A percentile compares a stretch with the other conserved stretches of the same genome.
phyloP scores from a whole-genome alignment of 2,329 filamentous ascomycete species.

The Alternaria sp. region DNA sequence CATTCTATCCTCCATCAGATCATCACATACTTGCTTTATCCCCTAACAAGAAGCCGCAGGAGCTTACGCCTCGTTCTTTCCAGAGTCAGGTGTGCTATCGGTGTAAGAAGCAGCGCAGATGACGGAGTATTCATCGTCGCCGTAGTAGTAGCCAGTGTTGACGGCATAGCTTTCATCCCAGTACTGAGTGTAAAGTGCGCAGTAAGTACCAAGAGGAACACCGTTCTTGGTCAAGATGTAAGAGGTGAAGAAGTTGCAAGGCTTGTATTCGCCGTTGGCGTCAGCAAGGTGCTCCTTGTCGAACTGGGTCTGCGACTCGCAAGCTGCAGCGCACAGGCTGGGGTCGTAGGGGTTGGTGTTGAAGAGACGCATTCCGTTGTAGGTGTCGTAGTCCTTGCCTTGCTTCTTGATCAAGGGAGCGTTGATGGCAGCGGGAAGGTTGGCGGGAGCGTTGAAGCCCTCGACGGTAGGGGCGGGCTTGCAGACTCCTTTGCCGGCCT shows the following conservation, averaged over 20 bases:
- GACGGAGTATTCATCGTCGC: slow-evolving; percentile 7
- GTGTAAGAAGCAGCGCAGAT: slow-evolving; percentile 12
- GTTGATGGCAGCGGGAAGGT: slow-evolving; percentile 34
- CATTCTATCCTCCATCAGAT: background rate
- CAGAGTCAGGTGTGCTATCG: slow-evolving; percentile 9
- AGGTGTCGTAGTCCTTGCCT: slow-evolving; percentile 25
- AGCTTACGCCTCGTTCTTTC: background rate
- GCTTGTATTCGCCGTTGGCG: slow-evolving; percentile 34
- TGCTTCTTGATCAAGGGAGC: slow-evolving; percentile 24
- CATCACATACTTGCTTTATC: background rate
- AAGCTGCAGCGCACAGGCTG: slow-evolving; percentile 42
- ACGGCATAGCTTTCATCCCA: slow-evolving; percentile 23
- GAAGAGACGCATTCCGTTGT: slow-evolving; percentile 39
- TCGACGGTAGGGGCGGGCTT: slow-evolving; percentile 7
- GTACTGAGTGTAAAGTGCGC: slow-evolving; percentile 32
- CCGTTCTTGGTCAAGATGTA: slow-evolving; percentile 48
- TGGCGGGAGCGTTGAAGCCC: slow-evolving; percentile 25
- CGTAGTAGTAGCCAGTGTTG: slow-evolving; percentile 33
- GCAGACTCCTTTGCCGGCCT: slow-evolving; percentile 8
- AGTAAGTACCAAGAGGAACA: slow-evolving; percentile 48
- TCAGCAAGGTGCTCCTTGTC: slow-evolving; percentile 37
- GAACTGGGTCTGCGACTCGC: slow-evolving; percentile 45
- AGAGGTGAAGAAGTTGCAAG: slow-evolving; percentile 50
- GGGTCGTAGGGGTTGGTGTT: slow-evolving; percentile 38
- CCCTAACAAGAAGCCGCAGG: background rate